These are phyloP conservation scores for Mycotypha africana DNA, from an alignment of 371 early-diverging fungal genomes.

Conservation along the genomic window DNA sequence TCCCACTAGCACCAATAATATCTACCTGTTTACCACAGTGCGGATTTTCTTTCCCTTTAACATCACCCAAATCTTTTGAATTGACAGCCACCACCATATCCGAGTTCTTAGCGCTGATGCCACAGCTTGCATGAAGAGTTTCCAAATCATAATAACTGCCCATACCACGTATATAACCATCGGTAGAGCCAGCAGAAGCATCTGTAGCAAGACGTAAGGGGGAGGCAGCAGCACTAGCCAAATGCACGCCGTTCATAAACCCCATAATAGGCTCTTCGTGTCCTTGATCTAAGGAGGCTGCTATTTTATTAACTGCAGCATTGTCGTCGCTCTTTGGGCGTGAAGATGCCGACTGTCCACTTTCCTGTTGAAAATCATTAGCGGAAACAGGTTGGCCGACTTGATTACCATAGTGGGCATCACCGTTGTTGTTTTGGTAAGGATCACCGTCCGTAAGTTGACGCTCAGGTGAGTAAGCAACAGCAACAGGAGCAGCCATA, in stretches of 20 bases:
- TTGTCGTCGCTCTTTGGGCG: neutral
- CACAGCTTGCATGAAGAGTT: conserved; percentile 29
- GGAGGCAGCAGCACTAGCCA: neutral
- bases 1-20: conserved; percentile 37
- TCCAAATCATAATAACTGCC: conserved; percentile 35
- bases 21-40: conserved; percentile 44
- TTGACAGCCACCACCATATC: conserved; percentile 33
- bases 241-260: neutral
- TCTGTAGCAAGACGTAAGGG: conserved; percentile 11
- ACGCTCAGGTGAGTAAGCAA: neutral
- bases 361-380: neutral
- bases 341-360: neutral
- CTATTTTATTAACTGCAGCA: neutral
- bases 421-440: neutral
- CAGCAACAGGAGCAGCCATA: no score
- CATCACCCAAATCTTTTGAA: conserved; percentile 25
- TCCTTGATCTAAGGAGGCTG: neutral
- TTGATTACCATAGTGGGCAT: neutral
- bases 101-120: conserved; percentile 18
- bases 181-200: conserved; percentile 1
- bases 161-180: conserved; percentile 14
- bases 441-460: neutral
- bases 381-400: no score
- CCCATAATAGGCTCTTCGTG: neutral
- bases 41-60: conserved; percentile 13